A percentile compares a stretch with the other conserved stretches of the same genome.
These are phyloP conservation scores for Komagataella kurtzmanii DNA, from an alignment of 805 yeast species.

Conservation along the genomic window DNA sequence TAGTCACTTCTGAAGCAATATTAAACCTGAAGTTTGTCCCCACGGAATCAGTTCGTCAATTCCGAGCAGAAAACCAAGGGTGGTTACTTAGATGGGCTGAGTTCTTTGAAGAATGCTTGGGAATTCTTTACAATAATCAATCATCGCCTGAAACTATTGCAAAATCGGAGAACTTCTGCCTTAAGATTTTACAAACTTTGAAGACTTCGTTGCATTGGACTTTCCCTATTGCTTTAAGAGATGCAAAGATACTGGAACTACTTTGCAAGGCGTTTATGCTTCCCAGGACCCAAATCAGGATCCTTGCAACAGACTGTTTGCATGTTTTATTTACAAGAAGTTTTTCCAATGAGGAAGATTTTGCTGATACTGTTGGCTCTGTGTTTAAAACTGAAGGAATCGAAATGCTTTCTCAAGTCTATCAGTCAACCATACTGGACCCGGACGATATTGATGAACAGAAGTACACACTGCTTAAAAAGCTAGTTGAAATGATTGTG, in stretches of 20 bases:
- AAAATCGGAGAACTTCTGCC: conserved; percentile 27
- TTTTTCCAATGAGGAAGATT: conserved; percentile 54
- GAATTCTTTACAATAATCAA: conserved; percentile 18
- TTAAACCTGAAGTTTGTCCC: conserved; percentile 52
- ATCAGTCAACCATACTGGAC: conserved; percentile 41
- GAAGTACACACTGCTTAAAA: conserved; percentile 70
- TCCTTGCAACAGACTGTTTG: conserved; percentile 80
- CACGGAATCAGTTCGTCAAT: conserved; percentile 45
- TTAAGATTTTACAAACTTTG: conserved; percentile 64
- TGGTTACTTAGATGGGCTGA: conserved; percentile 79
- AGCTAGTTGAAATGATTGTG: conserved; percentile 87
- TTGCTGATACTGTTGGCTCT: conserved; percentile 64
- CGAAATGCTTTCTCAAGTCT: conserved; percentile 50
- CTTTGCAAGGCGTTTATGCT: conserved; percentile 47
- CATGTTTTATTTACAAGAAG: conserved; percentile 79
- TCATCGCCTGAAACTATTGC: conserved; percentile 14
- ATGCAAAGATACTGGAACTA: conserved; percentile 50
- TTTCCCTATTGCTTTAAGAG: conserved; percentile 57
- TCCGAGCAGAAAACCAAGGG: conserved; percentile 65
- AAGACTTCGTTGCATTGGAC: conserved; percentile 92
- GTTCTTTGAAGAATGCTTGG: conserved; percentile 31
- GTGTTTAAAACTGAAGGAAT: conserved; percentile 71
- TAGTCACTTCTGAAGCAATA: conserved; percentile 59
- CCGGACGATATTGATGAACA: conserved; percentile 61
- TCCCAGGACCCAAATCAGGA: conserved; percentile 51